Conservation (phyloP, 1,139 yeast species). For the Groenewaldozyma sp. region DNA sequence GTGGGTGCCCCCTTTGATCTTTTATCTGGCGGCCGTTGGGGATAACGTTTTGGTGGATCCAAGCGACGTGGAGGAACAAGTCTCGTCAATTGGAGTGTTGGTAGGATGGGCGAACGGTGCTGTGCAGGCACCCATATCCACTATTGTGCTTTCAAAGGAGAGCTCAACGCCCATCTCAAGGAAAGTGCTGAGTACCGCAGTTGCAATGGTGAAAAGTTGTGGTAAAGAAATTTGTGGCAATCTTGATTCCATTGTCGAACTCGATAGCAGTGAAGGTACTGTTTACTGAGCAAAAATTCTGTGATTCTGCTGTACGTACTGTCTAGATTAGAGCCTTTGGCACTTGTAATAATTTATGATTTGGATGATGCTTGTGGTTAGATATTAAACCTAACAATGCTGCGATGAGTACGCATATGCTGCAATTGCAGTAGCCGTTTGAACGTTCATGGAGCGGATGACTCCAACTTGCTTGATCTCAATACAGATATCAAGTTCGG, state of each 20-base stretch:
- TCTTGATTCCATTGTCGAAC: slow-evolving; percentile 10
- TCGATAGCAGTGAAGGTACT: background rate
- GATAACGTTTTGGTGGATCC: slow-evolving; percentile 68
- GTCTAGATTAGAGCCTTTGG: too few species aligned
- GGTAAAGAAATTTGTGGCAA: slow-evolving; percentile 18
- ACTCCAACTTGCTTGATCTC: slow-evolving; percentile 92
- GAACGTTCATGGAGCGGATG: slow-evolving; percentile 89
- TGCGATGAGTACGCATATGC: slow-evolving; percentile 86
- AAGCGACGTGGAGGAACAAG: slow-evolving; percentile 74
- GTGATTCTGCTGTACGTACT: too few species aligned
- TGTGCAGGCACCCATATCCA: slow-evolving; percentile 41
- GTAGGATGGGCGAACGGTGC: slow-evolving; percentile 59
- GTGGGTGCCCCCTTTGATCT: slow-evolving; percentile 64
- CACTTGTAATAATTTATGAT: too few species aligned
- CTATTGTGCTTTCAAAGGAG: slow-evolving; percentile 15
- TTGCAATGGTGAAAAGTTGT: slow-evolving; percentile 19
- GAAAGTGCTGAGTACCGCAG: slow-evolving; percentile 24
- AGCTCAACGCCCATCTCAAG: slow-evolving; percentile 20
- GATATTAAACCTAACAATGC: slow-evolving; percentile 33
- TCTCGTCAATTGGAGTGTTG: slow-evolving; percentile 71
- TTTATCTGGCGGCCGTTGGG: slow-evolving; percentile 70
- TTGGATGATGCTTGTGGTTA: too few species aligned
- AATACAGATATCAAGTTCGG: slow-evolving; percentile 77
- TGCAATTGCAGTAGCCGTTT: slow-evolving; percentile 90
- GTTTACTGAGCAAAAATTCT: background rate